A percentile compares a stretch with the other conserved stretches of the same genome.
phyloP scores from a whole-genome alignment of 371 early-diverging fungal genomes.

The Sporodiniella umbellata region DNA sequence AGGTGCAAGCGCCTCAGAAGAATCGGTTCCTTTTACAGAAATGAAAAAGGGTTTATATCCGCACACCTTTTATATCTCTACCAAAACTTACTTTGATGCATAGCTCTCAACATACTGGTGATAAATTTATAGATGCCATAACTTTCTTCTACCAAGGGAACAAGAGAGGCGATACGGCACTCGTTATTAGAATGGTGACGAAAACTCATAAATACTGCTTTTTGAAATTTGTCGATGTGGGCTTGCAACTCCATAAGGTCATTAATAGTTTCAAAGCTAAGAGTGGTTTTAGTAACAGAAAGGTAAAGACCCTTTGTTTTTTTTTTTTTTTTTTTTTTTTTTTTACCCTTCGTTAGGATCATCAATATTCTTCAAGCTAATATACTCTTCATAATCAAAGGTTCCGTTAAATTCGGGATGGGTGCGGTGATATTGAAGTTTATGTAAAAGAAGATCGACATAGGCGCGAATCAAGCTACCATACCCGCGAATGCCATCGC shows the following conservation, averaged over 20 bases:
- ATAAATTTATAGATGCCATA: constrained; percentile 95
- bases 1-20: constrained; percentile 87
- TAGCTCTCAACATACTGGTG: constrained; percentile 92
- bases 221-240: constrained; percentile 88
- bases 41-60: not conserved
- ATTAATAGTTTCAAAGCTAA: constrained; percentile 88
- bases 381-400: constrained; percentile 97
- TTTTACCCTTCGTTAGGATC: constrained; percentile 96
- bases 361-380: constrained; percentile 87
- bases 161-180: constrained; percentile 91
- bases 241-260: constrained; percentile 91
- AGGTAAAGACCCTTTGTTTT: not conserved
- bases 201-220: constrained; percentile 82
- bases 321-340: not conserved
- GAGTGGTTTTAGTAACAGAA: not conserved
- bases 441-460: constrained; percentile 82
- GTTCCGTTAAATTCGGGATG: constrained; percentile 94
- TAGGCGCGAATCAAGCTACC: constrained; percentile 89
- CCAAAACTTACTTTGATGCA: constrained; percentile 82
- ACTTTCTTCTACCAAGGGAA: constrained; percentile 95
- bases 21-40: constrained; percentile 45
- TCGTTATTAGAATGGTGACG: constrained; percentile 87
- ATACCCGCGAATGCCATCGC: constrained; percentile 74
- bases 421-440: constrained; percentile 87
- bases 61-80: no score